Evolutionary conservation across 169 alveolate genomes (phyloP).

Genomic region (Cystoisospora suis): DNA sequence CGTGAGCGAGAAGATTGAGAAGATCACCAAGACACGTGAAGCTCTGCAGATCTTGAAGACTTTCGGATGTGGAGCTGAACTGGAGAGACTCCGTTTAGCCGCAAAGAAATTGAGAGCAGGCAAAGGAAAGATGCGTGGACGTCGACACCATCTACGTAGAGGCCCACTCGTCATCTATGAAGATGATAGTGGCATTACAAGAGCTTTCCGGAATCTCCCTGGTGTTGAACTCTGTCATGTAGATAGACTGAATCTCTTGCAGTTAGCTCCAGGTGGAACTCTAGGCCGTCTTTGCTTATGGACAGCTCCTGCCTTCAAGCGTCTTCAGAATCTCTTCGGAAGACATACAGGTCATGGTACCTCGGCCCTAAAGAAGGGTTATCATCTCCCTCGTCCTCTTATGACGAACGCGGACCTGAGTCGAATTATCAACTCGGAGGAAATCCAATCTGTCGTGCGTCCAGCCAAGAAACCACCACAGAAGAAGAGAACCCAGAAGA

Average conservation of each 20-base stretch:
- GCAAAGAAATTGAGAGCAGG: constrained; percentile 91
- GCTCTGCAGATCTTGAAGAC: constrained; percentile 82
- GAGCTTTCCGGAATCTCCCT: constrained; percentile 97
- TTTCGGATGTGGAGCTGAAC: constrained; percentile 50
- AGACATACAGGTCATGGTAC: constrained; percentile 72
- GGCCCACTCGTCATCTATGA: constrained; percentile 98
- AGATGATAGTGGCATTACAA: constrained; percentile 90
- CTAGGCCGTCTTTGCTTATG: constrained; percentile 97
- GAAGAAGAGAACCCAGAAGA: constrained; percentile 65
- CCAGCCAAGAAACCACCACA: constrained; percentile 72
- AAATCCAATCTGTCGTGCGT: constrained; percentile 92
- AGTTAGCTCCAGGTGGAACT: constrained; percentile 99
- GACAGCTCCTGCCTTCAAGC: constrained; percentile 95
- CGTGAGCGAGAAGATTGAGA: constrained; percentile 83
- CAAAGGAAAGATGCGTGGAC: constrained; percentile 94
- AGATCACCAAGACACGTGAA: constrained; percentile 90
- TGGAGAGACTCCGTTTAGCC: constrained; percentile 64
- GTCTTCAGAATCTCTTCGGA: constrained; percentile 90
- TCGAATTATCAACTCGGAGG: constrained; percentile 95
- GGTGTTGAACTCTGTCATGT: constrained; percentile 94
- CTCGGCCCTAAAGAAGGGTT: constrained; percentile 66
- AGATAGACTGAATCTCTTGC: constrained; percentile 94
- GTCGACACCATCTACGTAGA: constrained; percentile 92
- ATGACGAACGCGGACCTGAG: constrained; percentile 94
- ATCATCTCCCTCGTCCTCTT: constrained; percentile 75